phyloP scores from a whole-genome alignment of 23 red algal species.

The Gracilariopsis chorda region DNA sequence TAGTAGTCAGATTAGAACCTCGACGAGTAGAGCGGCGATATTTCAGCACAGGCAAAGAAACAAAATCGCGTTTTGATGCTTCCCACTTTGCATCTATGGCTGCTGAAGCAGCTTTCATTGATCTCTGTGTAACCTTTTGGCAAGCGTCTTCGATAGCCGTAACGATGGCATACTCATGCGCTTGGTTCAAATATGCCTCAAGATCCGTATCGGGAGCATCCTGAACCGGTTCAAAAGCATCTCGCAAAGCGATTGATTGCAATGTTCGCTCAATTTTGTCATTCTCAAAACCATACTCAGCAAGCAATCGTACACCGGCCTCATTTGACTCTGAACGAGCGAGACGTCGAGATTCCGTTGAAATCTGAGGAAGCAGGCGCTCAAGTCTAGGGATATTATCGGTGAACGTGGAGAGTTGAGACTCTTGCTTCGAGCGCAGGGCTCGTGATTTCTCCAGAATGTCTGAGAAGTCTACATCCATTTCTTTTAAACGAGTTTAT shows the following conservation, averaged over 20 bases:
- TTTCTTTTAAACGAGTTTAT: not conserved
- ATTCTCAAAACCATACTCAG: constrained; percentile 51
- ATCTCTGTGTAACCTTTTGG: not conserved
- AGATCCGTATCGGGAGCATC: constrained; percentile 36
- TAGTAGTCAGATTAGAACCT: not conserved
- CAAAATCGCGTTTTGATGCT: constrained; percentile 43
- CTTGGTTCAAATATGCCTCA: constrained; percentile 24
- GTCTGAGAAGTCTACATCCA: constrained; percentile 44
- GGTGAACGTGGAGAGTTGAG: not conserved
- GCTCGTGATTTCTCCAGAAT: constrained; percentile 62
- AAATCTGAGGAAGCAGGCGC: constrained; percentile 47
- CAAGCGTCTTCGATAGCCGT: constrained; percentile 34
- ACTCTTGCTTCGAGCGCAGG: constrained; percentile 14
- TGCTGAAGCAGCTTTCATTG: constrained; percentile 3
- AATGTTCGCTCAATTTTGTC: constrained; percentile 46
- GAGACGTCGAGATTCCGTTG: constrained; percentile 24
- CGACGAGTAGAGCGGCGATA: not conserved
- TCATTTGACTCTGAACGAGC: not conserved
- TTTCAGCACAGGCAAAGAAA: constrained; percentile 13
- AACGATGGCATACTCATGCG: constrained; percentile 26
- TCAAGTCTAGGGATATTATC: constrained; percentile 58
- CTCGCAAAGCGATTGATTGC: constrained; percentile 26
- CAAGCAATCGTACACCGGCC: constrained; percentile 34
- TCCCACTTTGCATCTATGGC: constrained; percentile 46
- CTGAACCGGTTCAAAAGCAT: constrained; percentile 39